phyloP scores from a whole-genome alignment of 2,329 filamentous ascomycete species.

The Phaeosphaeria sp. region DNA sequence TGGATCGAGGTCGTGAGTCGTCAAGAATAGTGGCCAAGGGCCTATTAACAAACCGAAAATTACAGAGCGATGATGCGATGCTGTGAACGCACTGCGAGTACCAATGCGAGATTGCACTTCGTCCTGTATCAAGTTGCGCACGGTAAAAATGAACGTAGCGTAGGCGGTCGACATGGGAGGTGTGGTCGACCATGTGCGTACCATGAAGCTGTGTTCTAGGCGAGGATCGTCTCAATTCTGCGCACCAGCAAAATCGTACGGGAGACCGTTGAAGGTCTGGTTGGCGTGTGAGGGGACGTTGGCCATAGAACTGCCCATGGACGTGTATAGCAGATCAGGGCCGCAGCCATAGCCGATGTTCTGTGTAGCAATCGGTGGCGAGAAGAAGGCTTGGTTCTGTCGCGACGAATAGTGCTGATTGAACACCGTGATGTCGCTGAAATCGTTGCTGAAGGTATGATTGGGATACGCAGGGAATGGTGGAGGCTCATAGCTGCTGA shows the following conservation, averaged over 20 bases:
- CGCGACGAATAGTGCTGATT: constrained; percentile 7
- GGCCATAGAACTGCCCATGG: constrained; percentile 3
- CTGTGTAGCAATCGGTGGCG: constrained; percentile 1
- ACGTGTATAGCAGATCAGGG: not conserved
- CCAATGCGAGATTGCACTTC: not conserved
- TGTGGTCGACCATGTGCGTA: not conserved
- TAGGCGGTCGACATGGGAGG: not conserved
- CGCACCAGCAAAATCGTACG: constrained; percentile 7
- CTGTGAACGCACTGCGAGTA: not conserved
- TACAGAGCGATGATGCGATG: not conserved
- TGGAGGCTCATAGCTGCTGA: not conserved
- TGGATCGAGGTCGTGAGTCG: constrained; percentile 8
- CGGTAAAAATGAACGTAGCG: not conserved
- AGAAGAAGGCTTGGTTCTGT: constrained; percentile 5
- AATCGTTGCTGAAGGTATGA: not conserved
- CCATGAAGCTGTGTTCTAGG: not conserved
- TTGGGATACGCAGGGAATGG: constrained; percentile 1
- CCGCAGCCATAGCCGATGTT: not conserved
- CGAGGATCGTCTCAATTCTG: constrained; percentile 1
- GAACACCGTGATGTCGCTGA: not conserved
- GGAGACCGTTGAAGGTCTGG: constrained; percentile 16
- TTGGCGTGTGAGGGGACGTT: constrained; percentile 5
- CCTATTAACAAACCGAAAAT: not conserved
- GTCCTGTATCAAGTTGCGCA: not conserved
- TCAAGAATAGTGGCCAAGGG: not conserved